Evolutionary conservation across 2,329 filamentous ascomycete species (phyloP).

Genomic region (Pyricularia pennisetigena): DNA sequence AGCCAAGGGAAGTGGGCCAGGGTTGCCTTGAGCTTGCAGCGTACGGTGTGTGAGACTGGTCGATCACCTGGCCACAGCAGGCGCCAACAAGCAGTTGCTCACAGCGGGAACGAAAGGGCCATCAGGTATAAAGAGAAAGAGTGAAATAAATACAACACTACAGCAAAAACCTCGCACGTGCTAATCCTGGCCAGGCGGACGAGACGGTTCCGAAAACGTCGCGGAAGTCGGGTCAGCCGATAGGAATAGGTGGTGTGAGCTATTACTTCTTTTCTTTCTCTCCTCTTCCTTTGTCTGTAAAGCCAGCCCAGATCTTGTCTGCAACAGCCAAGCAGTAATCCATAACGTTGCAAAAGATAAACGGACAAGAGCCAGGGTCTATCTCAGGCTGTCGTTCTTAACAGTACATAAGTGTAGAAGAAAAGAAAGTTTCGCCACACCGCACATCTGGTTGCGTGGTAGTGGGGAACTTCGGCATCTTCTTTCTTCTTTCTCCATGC

Average conservation of each 20-base stretch:
- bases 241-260: not conserved
- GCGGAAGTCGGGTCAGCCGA: not conserved
- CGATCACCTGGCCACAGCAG: constrained; percentile 2
- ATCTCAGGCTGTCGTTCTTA: too few relatives aligned
- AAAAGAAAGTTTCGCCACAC: not conserved
- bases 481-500: not conserved
- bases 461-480: not conserved
- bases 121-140: not conserved
- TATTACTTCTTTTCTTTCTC: not conserved
- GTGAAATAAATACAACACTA: too few relatives aligned
- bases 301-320: not conserved
- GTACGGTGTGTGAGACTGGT: not conserved
- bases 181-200: not conserved
- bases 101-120: not conserved
- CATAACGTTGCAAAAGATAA: not conserved
- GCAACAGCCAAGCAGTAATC: not conserved
- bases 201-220: not conserved
- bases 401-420: too few relatives aligned
- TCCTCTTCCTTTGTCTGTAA: not conserved
- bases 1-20: not conserved
- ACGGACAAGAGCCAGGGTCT: not conserved
- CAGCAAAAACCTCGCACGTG: not conserved
- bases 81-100: not conserved
- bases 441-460: not conserved
- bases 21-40: not conserved